Base-by-base conservation (phyloP, 164 flowering plant genomes). In the Amborella trichopoda region DNA sequence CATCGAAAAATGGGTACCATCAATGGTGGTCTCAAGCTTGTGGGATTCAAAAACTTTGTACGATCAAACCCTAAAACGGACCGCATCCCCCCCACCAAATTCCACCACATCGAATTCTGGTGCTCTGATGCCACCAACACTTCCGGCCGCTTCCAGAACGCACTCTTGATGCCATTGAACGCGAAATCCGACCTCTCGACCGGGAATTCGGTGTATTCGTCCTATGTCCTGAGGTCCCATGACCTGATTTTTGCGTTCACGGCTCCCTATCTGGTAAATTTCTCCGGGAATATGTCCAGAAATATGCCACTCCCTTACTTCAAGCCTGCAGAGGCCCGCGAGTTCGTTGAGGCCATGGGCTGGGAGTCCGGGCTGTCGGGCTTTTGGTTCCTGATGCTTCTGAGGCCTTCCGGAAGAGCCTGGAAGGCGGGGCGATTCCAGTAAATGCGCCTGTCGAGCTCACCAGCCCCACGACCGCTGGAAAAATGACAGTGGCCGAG, bases 51-150 rank as follows among this genome's bases (percentile, higher is more conserved):
- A 26, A 76, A 74, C 43, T 82, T 82, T 73, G 72, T 68, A 46
- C 79, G 93, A 17, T 11, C 55, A 37, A 83, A 86, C 52, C 96
- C 84, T 14, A 60, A 37, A 24, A 81, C 96, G 18, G 96, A 87
- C 54, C 67, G 64, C 0, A 81, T 83, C 75, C 17, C 37, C 3
- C 81, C 77, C 20, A 62, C 53, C 19, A 65, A 77, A 2, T 87
- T 81, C 85, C 90, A 87, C 76, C 96, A 87, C 56, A 40, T 87
- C 26, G 96, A 87, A 62, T 83, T 87, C 71, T 87, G 83, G 81
- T 70, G 72, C 68, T 46, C 70, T 56, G 96, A 87, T 56, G 90
- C 96, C 46, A 75, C 81, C 68, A 87, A 79, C 61, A 16, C 63
- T 9, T 49, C 78, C 27, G 67, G 69, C 26, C 83, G 94, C 10